Base-by-base conservation (phyloP, 2,329 filamentous ascomycete genomes). In the Claviceps maximensis region DNA sequence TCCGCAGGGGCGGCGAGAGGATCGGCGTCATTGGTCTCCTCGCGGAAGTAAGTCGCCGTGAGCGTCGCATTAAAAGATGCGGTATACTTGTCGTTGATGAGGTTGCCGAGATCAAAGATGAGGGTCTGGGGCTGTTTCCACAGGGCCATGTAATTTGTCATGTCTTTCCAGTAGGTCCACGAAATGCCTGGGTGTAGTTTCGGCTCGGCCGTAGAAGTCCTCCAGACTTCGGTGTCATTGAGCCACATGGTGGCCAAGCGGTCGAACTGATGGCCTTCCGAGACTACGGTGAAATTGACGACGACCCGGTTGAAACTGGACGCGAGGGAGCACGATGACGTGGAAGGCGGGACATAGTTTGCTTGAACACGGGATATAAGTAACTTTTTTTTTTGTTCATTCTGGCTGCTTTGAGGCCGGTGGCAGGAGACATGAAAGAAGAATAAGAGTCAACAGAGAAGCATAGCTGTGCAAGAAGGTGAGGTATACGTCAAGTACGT, bases 131-230 rank as follows among this genome's bases (percentile, higher is more conserved):
- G 75, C 48, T 74, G 59, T 57, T 77, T 80, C 79, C 87, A 89
- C 13, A 93, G 70, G 4, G 78, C 73, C 17, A 84, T 69, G 63
- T 83, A 90, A 51, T 78, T 74, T 1, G 84, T 86, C 79, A 89
- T 82, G 63, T 94, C 87, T 66, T 91, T 93, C 52, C 83, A 71
- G 62, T 87, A 89, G 1, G 78, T 82, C 85, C 86, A 91, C 46
- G 76, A 70, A 56, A 93, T 89, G 7, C 87, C 87, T 23, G 75
- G 75, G 4, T 70, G 60, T 4, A 61, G 58, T 0, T 81, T 87
- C 1, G 88, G 87, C 68, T 94, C 86, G 4, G 87, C 86, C 1
- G 88, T 94, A 5, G 86, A 89, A 2, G 87, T 90, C 25, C 87
- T 76, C 74, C 86, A 93, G n/a, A 94, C 76, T 64, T 94, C 87